Percentiles rank a stretch among this genome's conserved stretches.
Conservation (phyloP, 1,139 yeast species). For the Casaregolazyma suthepensis region DNA sequence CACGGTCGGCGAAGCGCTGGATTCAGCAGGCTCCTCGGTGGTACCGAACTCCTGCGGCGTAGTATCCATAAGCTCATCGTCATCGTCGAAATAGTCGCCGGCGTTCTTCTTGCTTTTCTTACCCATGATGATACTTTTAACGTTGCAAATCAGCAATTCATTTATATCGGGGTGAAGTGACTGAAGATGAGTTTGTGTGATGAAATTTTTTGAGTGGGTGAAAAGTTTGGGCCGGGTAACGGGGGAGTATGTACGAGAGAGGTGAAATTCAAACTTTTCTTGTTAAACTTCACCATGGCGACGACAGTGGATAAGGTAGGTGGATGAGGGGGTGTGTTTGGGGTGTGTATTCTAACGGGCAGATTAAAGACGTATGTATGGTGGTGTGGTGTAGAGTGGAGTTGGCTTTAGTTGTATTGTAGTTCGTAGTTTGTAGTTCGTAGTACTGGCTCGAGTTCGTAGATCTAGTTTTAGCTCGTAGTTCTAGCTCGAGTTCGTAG, state of each 20-base stretch:
- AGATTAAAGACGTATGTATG: conserved; percentile 22
- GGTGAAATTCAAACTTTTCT: not conserved
- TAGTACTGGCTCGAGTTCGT: too few relatives aligned
- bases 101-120: conserved; percentile 26
- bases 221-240: conserved; percentile 12
- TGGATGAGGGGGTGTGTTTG: not conserved
- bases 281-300: conserved; percentile 40
- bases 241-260: not conserved
- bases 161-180: not conserved
- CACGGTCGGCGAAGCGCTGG: conserved; percentile 30
- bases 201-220: conserved; percentile 1
- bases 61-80: conserved; percentile 43
- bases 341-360: not conserved
- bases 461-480: too few relatives aligned
- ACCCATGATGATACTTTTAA: conserved; percentile 25
- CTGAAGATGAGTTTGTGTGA: not conserved
- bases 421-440: too few relatives aligned
- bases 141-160: not conserved
- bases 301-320: conserved; percentile 71
- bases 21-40: conserved; percentile 30
- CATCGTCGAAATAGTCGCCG: conserved; percentile 83
- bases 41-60: conserved; percentile 52
- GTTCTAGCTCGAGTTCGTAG: too few relatives aligned
- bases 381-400: too few relatives aligned
- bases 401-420: too few relatives aligned